Base-by-base conservation (phyloP, 441 rosid genomes). In the Populus trichocarpa region DNA sequence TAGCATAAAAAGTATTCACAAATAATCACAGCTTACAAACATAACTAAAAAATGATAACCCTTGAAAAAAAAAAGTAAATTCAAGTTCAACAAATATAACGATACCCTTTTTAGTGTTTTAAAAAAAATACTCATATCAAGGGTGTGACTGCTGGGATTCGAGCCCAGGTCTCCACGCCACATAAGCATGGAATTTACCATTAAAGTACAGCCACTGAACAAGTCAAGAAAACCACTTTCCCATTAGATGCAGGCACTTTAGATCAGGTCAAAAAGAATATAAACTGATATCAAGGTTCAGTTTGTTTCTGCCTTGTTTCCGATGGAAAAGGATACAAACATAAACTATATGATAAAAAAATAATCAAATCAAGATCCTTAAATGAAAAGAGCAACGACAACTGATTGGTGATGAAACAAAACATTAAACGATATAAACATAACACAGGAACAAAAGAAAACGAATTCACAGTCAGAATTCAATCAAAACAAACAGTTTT, bases 131-230 rank as follows among this genome's bases (percentile, higher is more conserved):
- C n/a, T n/a, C n/a, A n/a, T n/a, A n/a, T n/a, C n/a, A n/a, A n/a
- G n/a, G 14, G 11, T 86, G 89, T 84, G 87, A 87, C 89, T 86
- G 85, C 85, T 84, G 86, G 89, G 87, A 86, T 81, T 86, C 87
- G 85, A 86, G 87, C 90, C 86, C 88, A 87, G 87, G 87, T 85
- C 90, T 84, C 88, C 86, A 85, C 90, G 87, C 20, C 25, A 14
- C 69, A 28, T 20, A 8, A 6, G 74, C 38, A 74, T 73, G 79
- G 79, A 59, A 80, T 80, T 75, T 75, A 80, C 82, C 82, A 35
- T 42, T 75, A 80, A 80, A 75, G 32, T 80, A 75, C 79, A 80
- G 79, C 79, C 82, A 80, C 82, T 8, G 4, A 72, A 65, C 0
- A 7, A 22, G 8, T 26, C 16, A 20, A 23, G 12, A 8, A 33